Evolutionary conservation across 352 stramenopile genomes (phyloP).

Genomic region (Phytopythium sindhum): DNA sequence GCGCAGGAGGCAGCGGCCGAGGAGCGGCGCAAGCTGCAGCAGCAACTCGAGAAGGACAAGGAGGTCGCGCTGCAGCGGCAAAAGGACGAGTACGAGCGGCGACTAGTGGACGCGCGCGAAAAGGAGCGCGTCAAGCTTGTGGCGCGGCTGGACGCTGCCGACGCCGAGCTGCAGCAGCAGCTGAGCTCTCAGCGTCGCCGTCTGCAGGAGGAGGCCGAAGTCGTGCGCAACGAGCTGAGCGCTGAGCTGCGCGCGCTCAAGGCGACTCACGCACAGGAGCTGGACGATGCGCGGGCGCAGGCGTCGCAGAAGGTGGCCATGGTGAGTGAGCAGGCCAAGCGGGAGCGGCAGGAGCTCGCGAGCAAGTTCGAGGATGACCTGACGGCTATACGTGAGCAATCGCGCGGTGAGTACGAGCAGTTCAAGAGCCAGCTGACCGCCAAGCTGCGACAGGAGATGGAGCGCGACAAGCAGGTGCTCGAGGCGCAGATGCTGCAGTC

Average conservation of each 20-base stretch:
- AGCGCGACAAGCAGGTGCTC: conserved; percentile 53
- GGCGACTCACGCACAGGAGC: conserved; percentile 44
- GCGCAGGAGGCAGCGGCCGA: conserved; percentile 49
- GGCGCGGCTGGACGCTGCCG: conserved; percentile 62
- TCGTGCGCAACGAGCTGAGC: conserved; percentile 52
- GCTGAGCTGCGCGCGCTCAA: conserved; percentile 50
- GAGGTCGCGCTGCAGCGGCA: conserved; percentile 43
- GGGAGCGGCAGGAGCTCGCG: conserved; percentile 64
- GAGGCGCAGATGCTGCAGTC: conserved; percentile 69
- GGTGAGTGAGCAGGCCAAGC: conserved; percentile 36
- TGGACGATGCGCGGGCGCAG: conserved; percentile 56
- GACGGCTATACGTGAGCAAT: conserved; percentile 49
- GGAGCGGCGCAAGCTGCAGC: conserved; percentile 50
- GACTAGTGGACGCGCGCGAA: conserved; percentile 65
- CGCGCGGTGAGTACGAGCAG: conserved; percentile 56
- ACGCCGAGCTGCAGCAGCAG: conserved; percentile 78
- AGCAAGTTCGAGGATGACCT: conserved; percentile 63
- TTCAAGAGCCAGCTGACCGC: conserved; percentile 52
- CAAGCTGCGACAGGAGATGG: conserved; percentile 54
- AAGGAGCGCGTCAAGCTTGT: conserved; percentile 77
- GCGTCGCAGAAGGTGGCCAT: conserved; percentile 34
- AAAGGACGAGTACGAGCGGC: conserved; percentile 70
- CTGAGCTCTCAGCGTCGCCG: conserved; percentile 61
- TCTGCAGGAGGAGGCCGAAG: conserved; percentile 68
- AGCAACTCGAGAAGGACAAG: conserved; percentile 57